Evolutionary conservation across 371 early-diverging fungal genomes (phyloP), one percentile per base, ranked within the genome.

Genomic region (Cokeromyces recurvatus): DNA sequence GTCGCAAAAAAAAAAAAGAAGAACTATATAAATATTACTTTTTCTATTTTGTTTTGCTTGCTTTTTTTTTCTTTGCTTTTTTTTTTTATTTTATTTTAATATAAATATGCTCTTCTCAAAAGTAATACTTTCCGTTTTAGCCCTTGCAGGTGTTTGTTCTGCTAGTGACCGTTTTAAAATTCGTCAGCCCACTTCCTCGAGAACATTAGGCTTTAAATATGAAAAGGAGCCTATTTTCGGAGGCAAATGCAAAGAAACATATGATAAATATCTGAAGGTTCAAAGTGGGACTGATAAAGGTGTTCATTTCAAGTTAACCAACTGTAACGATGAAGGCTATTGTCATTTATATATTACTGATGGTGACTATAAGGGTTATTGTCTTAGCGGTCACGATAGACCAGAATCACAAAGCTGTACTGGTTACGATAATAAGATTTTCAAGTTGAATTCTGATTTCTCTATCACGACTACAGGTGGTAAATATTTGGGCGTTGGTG

Each of bases 361-460:
- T 23, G 48, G 48, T 4, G 48, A 40, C 16, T 48, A 48, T 32
- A n/a, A 48, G 24, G 48, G 48, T 12, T 48, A 48, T 17, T 48
- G 48, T 23, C 40, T 48, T 14, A 22, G 40, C 32, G 48, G 48
- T 14, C 39, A 48, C 19, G 32, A 31, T 21, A 31, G 48, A 32
- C 39, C 40, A 19, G 48, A 48, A 32, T 48, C 48, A 21, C 24
- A 48, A 32, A 48, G 40, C 24, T 48, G 48, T 16, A 39, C 9
- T 32, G 40, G 32, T 15, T 40, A 40, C n/a, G 48, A 48, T 10
- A 48, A 48, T 12, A 16, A 23, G 4, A 48, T 48, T 7, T 48
- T 32, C 48, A 48, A 48, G 48, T 12, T 48, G 8, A 48, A 48
- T 12, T n/a, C 32, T 29, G 48, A 48, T 29, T 39, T 39, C 31